Base-by-base conservation (phyloP, 1,139 yeast species). In the Saccharomyces hybrid region DNA sequence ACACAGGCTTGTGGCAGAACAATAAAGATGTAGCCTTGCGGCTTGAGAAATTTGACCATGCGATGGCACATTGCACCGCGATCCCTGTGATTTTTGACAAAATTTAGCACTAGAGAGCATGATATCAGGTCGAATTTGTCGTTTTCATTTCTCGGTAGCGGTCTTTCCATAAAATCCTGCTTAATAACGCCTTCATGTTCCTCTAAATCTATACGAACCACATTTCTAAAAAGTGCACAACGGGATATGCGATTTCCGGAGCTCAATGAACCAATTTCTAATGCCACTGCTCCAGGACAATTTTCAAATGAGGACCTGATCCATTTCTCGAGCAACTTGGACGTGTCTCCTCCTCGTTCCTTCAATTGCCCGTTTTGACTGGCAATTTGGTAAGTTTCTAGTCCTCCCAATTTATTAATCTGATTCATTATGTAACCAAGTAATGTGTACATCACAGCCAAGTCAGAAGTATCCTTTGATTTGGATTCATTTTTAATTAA, bases 1-100 rank as follows among this genome's bases (percentile, higher is more conserved):
- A 89, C 75, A 67, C 99, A 93, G 0, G 98, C 96, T 32, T 87
- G 74, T 0, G 99, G 99, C 6, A 91, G 72, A 1, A 93, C 98
- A 14, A 93, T 70, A 65, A 91, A 91, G 3, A 88, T 70, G 26
- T 79, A 69, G 0, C 67, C 57, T 4, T 31, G 27, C 5, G 47
- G 51, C 20, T 20, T n/a, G 51, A 89, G 71, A 66, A 89, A 91
- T 42, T 74, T 58, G 1, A 82, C 75, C 3, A 89, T 79, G 56
- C 87, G 69, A 32, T 65, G 61, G 58, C 90, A 73, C 97, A 91
- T 90, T 11, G 79, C 80, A 1, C 97, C 97, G 51, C 99, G 71
- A 29, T 74, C 79, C 14, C 64, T 65, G 0, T 91, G 82, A 1
- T 82, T 81, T 0, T 96, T 89, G 0, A 91, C 97, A 70, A 88